Conservation (phyloP, 2,329 filamentous ascomycete genomes). For the Diplodia scrobiculata region DNA sequence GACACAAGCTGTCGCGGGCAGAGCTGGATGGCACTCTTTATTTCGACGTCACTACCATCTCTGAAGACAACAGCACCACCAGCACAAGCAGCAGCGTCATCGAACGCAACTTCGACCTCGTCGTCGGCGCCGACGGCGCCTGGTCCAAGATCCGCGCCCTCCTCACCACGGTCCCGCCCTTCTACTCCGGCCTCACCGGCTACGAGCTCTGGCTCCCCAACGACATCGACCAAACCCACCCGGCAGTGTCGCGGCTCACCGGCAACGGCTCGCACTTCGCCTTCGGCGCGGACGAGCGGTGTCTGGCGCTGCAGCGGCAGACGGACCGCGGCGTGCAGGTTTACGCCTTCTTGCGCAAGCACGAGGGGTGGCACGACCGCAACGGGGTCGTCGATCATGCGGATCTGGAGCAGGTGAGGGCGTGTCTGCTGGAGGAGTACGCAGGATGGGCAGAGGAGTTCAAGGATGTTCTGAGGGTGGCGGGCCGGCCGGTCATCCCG, state of each 20-base stretch:
- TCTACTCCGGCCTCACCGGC: constrained; percentile 53
- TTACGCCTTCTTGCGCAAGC: constrained; percentile 43
- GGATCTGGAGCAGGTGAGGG: constrained; percentile 43
- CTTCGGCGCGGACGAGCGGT: constrained; percentile 41
- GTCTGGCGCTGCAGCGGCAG: constrained; percentile 49
- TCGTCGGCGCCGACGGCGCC: constrained; percentile 55
- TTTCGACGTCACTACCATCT: background rate
- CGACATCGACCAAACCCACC: constrained; percentile 48
- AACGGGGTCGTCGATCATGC: constrained; percentile 50
- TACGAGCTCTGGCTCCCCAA: constrained; percentile 49
- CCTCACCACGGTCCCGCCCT: constrained; percentile 45
- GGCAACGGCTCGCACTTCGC: constrained; percentile 38
- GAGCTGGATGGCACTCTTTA: constrained; percentile 13
- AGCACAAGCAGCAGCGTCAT: background rate
- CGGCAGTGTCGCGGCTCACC: constrained; percentile 50
- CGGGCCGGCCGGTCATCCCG: constrained; percentile 11
- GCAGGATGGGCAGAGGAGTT: constrained; percentile 32
- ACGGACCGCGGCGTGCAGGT: constrained; percentile 55
- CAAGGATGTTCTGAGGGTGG: constrained; percentile 32
- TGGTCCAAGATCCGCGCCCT: constrained; percentile 46
- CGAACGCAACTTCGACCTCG: constrained; percentile 47
- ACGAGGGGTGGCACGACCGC: constrained; percentile 45
- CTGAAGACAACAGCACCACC: background rate
- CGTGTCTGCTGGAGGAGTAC: constrained; percentile 42
- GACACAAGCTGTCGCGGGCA: constrained; percentile 28